Evolutionary conservation across 768 basidiomycete species (phyloP).

Genomic region (Hygrocybe coccinea): DNA sequence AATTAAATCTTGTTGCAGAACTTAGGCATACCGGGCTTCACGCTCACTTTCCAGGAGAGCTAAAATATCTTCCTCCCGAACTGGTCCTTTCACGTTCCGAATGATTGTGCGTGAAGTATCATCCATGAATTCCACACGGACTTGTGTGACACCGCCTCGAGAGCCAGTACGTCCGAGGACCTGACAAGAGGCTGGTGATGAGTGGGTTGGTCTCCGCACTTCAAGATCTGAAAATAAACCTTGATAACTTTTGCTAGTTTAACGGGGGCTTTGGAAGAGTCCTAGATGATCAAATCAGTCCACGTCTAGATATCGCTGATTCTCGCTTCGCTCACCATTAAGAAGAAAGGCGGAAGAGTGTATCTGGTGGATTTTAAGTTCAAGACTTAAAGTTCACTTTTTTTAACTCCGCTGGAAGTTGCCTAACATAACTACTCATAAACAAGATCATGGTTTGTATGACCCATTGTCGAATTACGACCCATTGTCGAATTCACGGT

Average conservation of each 20-base stretch:
- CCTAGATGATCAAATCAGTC: constrained; percentile 38
- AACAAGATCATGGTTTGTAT: no score
- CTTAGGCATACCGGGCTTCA: constrained; percentile 88
- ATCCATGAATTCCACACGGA: constrained; percentile 99
- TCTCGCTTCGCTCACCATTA: no score
- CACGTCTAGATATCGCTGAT: no score
- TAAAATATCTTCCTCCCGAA: constrained; percentile 92
- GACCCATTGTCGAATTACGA: no score
- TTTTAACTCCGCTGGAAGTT: background rate
- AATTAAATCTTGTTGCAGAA: background rate
- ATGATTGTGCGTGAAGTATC: constrained; percentile 94
- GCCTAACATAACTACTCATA: no score
- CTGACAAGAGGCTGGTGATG: constrained; percentile 38
- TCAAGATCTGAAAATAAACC: constrained; percentile 40
- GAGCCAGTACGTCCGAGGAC: constrained; percentile 98
- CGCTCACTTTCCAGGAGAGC: constrained; percentile 97
- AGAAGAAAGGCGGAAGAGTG: no score
- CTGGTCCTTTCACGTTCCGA: constrained; percentile 98
- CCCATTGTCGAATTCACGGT: no score
- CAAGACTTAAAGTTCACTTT: no score
- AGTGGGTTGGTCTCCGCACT: background rate
- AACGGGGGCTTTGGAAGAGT: constrained; percentile 85
- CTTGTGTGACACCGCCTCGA: constrained; percentile 98
- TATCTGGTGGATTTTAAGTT: no score
- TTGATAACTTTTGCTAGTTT: constrained; percentile 98